These are phyloP conservation scores for Aspergillus affinis DNA, from an alignment of 495 filamentous ascomycete genomes.

Conservation along the genomic window DNA sequence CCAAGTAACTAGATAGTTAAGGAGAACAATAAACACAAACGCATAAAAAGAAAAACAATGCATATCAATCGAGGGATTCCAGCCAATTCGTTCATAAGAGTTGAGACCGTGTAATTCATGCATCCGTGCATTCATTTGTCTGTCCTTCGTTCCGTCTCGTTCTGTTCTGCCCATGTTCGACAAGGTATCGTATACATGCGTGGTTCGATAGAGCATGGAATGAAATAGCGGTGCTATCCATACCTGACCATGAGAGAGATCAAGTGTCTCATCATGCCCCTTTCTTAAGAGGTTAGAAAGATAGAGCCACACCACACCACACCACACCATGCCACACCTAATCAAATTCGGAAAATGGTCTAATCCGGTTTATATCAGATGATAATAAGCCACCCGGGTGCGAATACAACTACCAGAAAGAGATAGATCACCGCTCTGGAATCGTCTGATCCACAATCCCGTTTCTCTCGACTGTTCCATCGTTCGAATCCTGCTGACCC, in stretches of 20 bases:
- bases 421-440: background rate
- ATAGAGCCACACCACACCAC: too few relatives aligned
- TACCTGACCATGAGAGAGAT: too few relatives aligned
- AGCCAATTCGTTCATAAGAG: background rate
- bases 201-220: too few relatives aligned
- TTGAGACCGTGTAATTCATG: background rate
- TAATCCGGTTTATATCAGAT: background rate
- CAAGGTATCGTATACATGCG: too few relatives aligned
- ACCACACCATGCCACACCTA: too few relatives aligned
- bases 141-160: background rate
- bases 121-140: background rate
- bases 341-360: too few relatives aligned
- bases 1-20: background rate
- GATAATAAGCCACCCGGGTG: too few relatives aligned
- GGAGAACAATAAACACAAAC: too few relatives aligned
- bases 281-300: too few relatives aligned
- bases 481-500: conserved; percentile 1
- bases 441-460: background rate
- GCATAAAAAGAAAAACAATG: background rate
- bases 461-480: background rate
- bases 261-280: too few relatives aligned
- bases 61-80: background rate
- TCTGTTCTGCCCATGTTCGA: too few relatives aligned
- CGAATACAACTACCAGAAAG: background rate
- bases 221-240: too few relatives aligned